Base-by-base conservation (phyloP, 495 filamentous ascomycete species). In the Penicillium argentinense region DNA sequence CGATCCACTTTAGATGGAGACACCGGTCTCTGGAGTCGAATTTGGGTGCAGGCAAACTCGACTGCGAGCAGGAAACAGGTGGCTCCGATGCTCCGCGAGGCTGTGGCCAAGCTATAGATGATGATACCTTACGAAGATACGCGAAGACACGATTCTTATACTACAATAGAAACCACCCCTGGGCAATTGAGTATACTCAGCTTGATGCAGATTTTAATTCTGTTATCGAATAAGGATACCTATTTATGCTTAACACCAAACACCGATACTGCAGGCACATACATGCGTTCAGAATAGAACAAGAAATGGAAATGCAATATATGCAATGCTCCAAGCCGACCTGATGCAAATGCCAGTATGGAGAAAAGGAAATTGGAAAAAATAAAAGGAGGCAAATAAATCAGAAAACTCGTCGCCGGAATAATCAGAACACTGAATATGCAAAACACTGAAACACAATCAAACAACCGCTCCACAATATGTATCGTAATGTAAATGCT, bases 21-120 rank as follows among this genome's bases (percentile, higher is more conserved):
- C 8, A 28, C 27, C 2, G 49, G 41, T 0, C n/a, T 39, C 5
- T 70, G 63, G 62, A 56, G 63, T 6, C 56, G 59, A 37, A 72
- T 85, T 22, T 92, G 88, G 87, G 64, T 71, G 53, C 91, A 96
- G 74, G 67, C 63, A 18, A 76, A 83, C 54, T 51, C 85, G 17
- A 73, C 77, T 38, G 74, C 81, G 47, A 96, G 91, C 65, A 73
- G 92, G 54, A 97, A 97, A 70, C 85, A 89, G 73, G 88, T 97
- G 30, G 91, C 85, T 24, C 92, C 92, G 23, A 68, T 95, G 66
- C 50, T 97, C 54, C 79, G 90, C 57, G 78, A 78, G 51, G 82
- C 76, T 16, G 76, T 89, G 59, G 68, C 69, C 41, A 66, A 67
- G 36, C 43, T 65, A 25, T 58, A 53, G 48, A 4, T 36, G 33